These are phyloP conservation scores for Creolimax fragrantissima DNA, from an alignment of 78 protist species.

Conservation along the genomic window DNA sequence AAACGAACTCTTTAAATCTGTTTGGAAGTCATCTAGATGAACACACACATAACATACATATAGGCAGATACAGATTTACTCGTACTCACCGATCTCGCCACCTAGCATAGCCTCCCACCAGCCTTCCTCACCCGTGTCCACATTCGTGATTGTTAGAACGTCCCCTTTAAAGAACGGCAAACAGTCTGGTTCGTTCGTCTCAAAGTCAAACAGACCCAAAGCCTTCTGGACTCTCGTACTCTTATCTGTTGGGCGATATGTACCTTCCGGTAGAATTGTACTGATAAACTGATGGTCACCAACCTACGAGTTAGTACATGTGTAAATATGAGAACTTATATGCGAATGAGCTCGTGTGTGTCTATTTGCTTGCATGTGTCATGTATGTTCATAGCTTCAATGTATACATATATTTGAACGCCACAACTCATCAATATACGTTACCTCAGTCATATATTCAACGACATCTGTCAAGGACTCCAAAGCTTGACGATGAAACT, in stretches of 20 bases:
- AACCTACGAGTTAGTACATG: neutral
- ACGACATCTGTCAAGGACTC: slow-evolving; percentile 2
- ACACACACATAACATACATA: neutral
- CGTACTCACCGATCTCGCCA: neutral
- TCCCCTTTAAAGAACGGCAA: neutral
- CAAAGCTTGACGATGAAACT: neutral
- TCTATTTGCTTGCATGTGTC: neutral
- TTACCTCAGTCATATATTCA: neutral
- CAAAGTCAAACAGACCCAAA: neutral
- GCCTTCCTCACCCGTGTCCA: neutral
- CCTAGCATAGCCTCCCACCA: slow-evolving; percentile 12
- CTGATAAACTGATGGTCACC: neutral
- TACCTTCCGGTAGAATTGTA: neutral
- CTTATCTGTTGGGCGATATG: neutral
- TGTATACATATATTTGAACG: neutral
- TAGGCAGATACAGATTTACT: neutral
- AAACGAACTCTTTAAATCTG: too few species aligned
- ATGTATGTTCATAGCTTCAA: neutral
- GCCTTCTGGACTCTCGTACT: neutral
- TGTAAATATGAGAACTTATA: neutral
- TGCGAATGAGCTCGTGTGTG: neutral
- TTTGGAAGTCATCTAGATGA: too few species aligned
- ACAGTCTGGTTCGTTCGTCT: neutral
- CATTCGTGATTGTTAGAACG: neutral
- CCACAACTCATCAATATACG: neutral